Evolutionary conservation across 345 rosid species (phyloP), one percentile per base, ranked within the genome.

Genomic region (Eucalyptus shirleyi): DNA sequence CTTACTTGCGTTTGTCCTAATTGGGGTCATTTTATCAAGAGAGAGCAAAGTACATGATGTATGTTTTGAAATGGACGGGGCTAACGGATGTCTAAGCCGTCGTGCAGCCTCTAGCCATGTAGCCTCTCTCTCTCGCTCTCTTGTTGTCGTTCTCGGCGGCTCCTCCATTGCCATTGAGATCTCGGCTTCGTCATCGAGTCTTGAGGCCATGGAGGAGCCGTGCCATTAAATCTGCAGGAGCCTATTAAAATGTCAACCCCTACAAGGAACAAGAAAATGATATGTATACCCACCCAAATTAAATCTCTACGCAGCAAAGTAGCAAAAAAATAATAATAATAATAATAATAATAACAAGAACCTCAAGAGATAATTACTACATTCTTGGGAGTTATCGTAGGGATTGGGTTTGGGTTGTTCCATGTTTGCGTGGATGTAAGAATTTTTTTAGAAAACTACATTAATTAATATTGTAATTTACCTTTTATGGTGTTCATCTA

Each of bases 401-500:
- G 17, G 23, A 67, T n/a, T 16, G 40, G 1, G 18, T 2, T 16
- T 67, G 80, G 1, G 80, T 16, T 16, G 77, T 32, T 67, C 40
- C 40, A 60, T 60, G 32, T 60, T 28, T 0, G 0, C 6, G 40
- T 0, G 0, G 2, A 67, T n/a, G 77, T 53, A 53, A 53, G 24
- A 53, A 53, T 21, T 19, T 53, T 19, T 53, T 0, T 53, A 21
- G 59, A 8, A 0, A 2, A 53, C 5, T 53, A 3, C 56, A 53
- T 53, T 53, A 3, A 8, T 53, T 19, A 53, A 3, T 53, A 51
- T 53, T 53, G 10, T 53, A 19, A 19, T 8, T 53, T 19, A 53
- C 11, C 10, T 53, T 53, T 7, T 15, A 0, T 50, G 51, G 3
- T 50, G 1, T 50, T 50, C 0, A 3, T 50, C 51, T 50, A 50